Evolutionary conservation across 2,329 filamentous ascomycete genomes (phyloP).

Genomic region (Aspergillus amoenus): DNA sequence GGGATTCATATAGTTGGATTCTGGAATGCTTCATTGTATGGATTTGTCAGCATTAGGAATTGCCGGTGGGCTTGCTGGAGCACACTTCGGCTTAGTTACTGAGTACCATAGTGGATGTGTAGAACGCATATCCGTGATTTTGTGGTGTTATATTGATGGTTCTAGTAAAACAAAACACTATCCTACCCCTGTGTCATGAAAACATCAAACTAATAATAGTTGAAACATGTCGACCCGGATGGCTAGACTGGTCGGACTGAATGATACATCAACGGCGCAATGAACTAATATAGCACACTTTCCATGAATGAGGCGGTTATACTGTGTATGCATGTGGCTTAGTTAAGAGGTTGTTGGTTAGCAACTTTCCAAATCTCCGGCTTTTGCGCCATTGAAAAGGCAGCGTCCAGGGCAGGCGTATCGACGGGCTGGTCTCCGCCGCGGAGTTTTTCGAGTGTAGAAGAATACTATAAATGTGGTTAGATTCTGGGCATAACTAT

Average conservation of each 20-base stretch:
- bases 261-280: not conserved
- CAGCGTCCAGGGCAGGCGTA: not conserved
- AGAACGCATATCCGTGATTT: not conserved
- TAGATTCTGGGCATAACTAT: constrained; percentile 7
- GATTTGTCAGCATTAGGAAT: constrained; percentile 9
- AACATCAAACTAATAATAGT: not conserved
- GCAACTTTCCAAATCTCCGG: constrained; percentile 15
- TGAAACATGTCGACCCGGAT: no score
- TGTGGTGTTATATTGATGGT: not conserved
- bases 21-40: not conserved
- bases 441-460: constrained; percentile 25
- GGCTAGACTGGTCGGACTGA: not conserved
- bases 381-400: constrained; percentile 2
- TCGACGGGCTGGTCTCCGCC: constrained; percentile 15
- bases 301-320: not conserved
- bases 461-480: constrained; percentile 28
- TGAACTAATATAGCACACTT: not conserved
- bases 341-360: constrained; percentile 21
- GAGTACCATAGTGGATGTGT: not conserved
- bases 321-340: not conserved
- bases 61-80: not conserved
- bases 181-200: not conserved
- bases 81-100: not conserved
- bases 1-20: not conserved
- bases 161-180: not conserved